These are phyloP conservation scores for Serpula lacrymans DNA, from an alignment of 768 basidiomycete genomes.

Conservation along the genomic window DNA sequence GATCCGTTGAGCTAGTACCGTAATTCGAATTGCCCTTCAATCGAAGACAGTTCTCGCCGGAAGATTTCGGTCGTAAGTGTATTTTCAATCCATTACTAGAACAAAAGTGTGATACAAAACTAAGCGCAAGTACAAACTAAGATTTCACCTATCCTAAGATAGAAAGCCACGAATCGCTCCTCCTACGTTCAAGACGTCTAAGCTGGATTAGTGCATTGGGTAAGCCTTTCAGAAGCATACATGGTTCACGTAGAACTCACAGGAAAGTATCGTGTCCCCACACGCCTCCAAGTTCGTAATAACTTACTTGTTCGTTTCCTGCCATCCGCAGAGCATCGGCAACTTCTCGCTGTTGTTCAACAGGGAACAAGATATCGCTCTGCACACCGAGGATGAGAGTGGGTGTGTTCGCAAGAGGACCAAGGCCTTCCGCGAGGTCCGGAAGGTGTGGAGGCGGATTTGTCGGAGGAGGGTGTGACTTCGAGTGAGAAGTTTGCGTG, in stretches of 20 bases:
- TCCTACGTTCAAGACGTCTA: slow-evolving; percentile 88
- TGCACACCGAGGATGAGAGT: slow-evolving; percentile 90
- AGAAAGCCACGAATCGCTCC: slow-evolving; percentile 90
- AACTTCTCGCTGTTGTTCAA: slow-evolving; percentile 95
- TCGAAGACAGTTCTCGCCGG: no score
- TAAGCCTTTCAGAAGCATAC: neutral
- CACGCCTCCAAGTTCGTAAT: slow-evolving; percentile 98
- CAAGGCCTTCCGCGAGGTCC: slow-evolving; percentile 74
- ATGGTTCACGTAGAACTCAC: slow-evolving; percentile 46
- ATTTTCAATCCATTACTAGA: no score
- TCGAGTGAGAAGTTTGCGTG: slow-evolving; percentile 49
- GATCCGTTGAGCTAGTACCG: no score
- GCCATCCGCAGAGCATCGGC: slow-evolving; percentile 89
- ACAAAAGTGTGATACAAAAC: no score
- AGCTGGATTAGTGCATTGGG: neutral
- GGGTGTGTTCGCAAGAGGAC: slow-evolving; percentile 73
- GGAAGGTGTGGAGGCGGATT: slow-evolving; percentile 74
- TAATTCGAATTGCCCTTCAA: no score
- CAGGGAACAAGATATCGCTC: slow-evolving; percentile 93
- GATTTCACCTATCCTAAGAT: slow-evolving; percentile 39
- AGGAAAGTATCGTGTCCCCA: slow-evolving; percentile 99
- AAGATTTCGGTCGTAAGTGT: no score
- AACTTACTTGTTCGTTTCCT: slow-evolving; percentile 86
- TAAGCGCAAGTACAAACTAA: no score
- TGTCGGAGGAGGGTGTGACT: slow-evolving; percentile 67